phyloP scores from a whole-genome alignment of 2,329 filamentous ascomycete species.

The Pestalotiopsis fici region DNA sequence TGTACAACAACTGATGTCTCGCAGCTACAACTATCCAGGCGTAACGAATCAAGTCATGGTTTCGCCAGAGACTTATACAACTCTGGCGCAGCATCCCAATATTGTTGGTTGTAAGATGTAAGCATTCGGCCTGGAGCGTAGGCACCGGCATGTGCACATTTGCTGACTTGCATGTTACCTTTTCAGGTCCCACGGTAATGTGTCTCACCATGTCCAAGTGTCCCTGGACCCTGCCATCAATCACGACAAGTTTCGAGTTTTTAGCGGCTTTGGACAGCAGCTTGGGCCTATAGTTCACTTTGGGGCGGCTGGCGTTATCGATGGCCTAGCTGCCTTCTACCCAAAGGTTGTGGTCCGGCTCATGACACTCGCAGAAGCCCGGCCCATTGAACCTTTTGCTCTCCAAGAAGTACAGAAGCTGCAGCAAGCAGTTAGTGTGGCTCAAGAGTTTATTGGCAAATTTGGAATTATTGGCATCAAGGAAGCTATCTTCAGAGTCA shows the following conservation, averaged over 20 bases:
- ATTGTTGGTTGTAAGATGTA: slow-evolving; percentile 68
- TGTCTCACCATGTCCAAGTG: slow-evolving; percentile 66
- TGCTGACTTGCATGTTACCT: slow-evolving; percentile 2
- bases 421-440: slow-evolving; percentile 61
- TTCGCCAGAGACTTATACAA: slow-evolving; percentile 57
- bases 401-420: slow-evolving; percentile 55
- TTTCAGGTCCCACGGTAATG: slow-evolving; percentile 55
- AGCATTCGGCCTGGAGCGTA: slow-evolving; percentile 3
- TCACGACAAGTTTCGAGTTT: slow-evolving; percentile 62
- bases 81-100: slow-evolving; percentile 60
- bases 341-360: slow-evolving; percentile 63
- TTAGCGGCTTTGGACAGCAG: slow-evolving; percentile 66
- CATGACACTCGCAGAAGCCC: slow-evolving; percentile 45
- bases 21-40: slow-evolving; percentile 58
- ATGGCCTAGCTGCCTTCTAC: slow-evolving; percentile 67
- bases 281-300: slow-evolving; percentile 65
- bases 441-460: slow-evolving; percentile 63
- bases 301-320: slow-evolving; percentile 66
- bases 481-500: slow-evolving; percentile 58
- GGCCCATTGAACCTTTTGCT: slow-evolving; percentile 36
- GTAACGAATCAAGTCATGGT: slow-evolving; percentile 66
- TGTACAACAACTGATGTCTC: background rate
- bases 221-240: slow-evolving; percentile 62
- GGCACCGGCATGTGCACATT: background rate
- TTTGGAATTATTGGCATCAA: slow-evolving; percentile 66